Evolutionary conservation across 2,329 filamentous ascomycete genomes (phyloP).

Genomic region (Cladosporium sp.): DNA sequence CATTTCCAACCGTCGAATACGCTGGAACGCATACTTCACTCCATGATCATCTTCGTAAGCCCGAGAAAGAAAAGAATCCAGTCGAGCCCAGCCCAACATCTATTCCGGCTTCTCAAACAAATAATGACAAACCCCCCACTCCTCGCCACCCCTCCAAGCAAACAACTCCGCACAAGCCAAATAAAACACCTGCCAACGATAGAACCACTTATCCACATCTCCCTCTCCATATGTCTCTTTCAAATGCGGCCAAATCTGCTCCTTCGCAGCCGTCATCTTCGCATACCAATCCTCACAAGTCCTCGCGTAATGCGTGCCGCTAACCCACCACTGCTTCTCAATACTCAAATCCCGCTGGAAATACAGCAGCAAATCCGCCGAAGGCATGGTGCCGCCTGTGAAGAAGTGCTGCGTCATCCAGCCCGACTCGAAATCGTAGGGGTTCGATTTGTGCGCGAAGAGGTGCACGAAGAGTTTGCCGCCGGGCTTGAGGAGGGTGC

Average conservation of each 20-base stretch:
- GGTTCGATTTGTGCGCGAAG: slow-evolving; percentile 59
- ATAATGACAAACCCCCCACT: slow-evolving; percentile 64
- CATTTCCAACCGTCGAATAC: too few relatives aligned
- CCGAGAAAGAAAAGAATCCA: too few relatives aligned
- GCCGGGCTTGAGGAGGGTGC: slow-evolving; percentile 53
- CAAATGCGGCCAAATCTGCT: slow-evolving; percentile 59
- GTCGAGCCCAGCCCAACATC: too few relatives aligned
- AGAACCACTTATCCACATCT: slow-evolving; percentile 58
- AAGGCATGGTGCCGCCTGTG: slow-evolving; percentile 68
- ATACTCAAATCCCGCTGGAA: slow-evolving; percentile 61
- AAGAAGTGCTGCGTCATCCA: slow-evolving; percentile 75
- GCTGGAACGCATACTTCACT: too few relatives aligned
- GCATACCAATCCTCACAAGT: slow-evolving; percentile 66
- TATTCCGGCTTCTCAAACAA: slow-evolving; percentile 55
- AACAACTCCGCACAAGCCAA: slow-evolving; percentile 68
- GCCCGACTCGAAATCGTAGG: slow-evolving; percentile 66
- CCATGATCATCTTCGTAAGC: too few relatives aligned
- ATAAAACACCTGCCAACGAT: slow-evolving; percentile 69
- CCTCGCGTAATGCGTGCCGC: slow-evolving; percentile 62
- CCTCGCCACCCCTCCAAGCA: slow-evolving; percentile 59
- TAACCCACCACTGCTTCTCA: slow-evolving; percentile 66
- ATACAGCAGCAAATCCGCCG: slow-evolving; percentile 60
- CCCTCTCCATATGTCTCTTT: slow-evolving; percentile 61
- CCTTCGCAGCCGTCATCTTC: slow-evolving; percentile 56
- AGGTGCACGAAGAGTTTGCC: slow-evolving; percentile 68